Conservation (phyloP, 495 filamentous ascomycete genomes). For the Daldinia caldariorum region DNA sequence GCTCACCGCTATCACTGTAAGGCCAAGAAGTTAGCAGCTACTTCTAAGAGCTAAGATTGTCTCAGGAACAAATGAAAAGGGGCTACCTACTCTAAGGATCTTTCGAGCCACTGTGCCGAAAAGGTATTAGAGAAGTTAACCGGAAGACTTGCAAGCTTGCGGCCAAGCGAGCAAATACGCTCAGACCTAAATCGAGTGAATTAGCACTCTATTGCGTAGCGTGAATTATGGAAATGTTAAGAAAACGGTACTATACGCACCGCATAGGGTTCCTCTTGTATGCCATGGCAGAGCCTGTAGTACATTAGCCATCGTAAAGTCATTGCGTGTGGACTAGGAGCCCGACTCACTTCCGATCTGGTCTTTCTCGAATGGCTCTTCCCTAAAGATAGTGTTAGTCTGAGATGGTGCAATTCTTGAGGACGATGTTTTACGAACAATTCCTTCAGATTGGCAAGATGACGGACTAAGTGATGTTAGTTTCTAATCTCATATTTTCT, state of each 20-base stretch:
- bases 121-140: constrained; percentile 80
- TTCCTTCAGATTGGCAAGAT: constrained; percentile 69
- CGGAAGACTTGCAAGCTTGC: constrained; percentile 71
- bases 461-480: constrained; percentile 59
- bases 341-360: constrained; percentile 65
- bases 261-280: constrained; percentile 80
- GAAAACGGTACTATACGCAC: neutral
- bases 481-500: constrained; percentile 49
- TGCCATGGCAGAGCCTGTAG: constrained; percentile 64
- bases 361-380: constrained; percentile 89
- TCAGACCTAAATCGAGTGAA: constrained; percentile 72
- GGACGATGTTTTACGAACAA: constrained; percentile 13
- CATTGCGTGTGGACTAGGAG: neutral
- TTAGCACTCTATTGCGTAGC: neutral
- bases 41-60: neutral
- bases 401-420: neutral
- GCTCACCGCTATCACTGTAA: constrained; percentile 45
- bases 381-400: constrained; percentile 58
- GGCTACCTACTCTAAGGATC: constrained; percentile 54
- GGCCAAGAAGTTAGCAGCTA: constrained; percentile 4
- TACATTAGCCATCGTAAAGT: constrained; percentile 6
- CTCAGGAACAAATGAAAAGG: neutral
- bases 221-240: neutral
- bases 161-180: constrained; percentile 79
- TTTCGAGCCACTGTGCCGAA: constrained; percentile 84